Conservation (phyloP, 352 stramenopile genomes). For the Lagenidium sp. region DNA sequence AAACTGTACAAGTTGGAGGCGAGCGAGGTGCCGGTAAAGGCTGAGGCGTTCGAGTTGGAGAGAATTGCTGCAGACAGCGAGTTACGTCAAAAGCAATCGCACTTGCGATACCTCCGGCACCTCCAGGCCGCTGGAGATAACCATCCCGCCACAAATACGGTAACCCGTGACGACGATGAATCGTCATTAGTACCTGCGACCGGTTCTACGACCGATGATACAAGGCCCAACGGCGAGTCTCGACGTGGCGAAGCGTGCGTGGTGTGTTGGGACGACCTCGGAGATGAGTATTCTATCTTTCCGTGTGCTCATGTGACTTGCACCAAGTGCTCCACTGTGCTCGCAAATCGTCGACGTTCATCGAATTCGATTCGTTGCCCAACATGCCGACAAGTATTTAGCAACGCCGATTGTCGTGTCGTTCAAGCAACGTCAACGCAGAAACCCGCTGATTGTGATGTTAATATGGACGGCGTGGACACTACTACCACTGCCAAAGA, state of each 20-base stretch:
- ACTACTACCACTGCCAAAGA: too few species aligned
- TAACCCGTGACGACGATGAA: background rate
- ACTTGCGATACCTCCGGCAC: constrained; percentile 54
- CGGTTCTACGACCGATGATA: background rate
- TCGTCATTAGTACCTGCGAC: too few species aligned
- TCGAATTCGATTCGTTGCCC: constrained; percentile 35
- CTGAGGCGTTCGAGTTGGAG: constrained; percentile 32
- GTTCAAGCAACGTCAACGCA: constrained; percentile 2
- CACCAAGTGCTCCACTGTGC: constrained; percentile 24
- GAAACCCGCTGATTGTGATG: too few species aligned
- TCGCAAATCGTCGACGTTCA: constrained; percentile 16
- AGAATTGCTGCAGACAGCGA: constrained; percentile 25
- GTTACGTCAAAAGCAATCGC: constrained; percentile 35
- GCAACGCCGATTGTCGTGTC: background rate
- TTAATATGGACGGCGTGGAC: too few species aligned
- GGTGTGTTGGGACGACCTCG: constrained; percentile 74
- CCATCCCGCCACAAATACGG: background rate
- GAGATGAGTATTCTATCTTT: constrained; percentile 57
- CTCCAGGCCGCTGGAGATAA: constrained; percentile 17
- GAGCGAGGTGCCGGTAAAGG: constrained; percentile 30
- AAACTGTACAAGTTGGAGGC: constrained; percentile 48
- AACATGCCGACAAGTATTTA: constrained; percentile 36
- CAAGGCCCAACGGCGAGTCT: background rate
- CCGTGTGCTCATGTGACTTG: constrained; percentile 85
- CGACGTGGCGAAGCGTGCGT: constrained; percentile 23